Percentiles rank a stretch among this genome's conserved stretches.
Conservation (phyloP, 2,329 filamentous ascomycete genomes). For the Tolypocladium pustulatum region DNA sequence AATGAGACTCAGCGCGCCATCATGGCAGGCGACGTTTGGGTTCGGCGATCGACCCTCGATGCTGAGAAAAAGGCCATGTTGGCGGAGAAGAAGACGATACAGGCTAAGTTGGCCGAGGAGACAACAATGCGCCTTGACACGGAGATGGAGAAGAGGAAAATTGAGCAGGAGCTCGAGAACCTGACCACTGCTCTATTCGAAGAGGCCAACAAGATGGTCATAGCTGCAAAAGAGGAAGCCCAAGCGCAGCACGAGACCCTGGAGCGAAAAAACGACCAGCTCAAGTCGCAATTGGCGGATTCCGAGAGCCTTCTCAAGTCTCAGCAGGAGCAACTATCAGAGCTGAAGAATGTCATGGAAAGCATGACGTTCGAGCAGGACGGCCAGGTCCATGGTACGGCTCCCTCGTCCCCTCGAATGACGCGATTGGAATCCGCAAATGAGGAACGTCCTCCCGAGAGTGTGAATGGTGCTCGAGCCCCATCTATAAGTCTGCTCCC, state of each 20-base stretch:
- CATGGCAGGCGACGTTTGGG: conserved; percentile 62
- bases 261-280: conserved; percentile 77
- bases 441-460: conserved; percentile 25
- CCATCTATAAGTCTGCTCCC: conserved; percentile 36
- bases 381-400: conserved; percentile 59
- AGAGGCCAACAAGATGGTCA: conserved; percentile 97
- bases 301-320: conserved; percentile 77
- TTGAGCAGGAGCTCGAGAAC: conserved; percentile 85
- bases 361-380: conserved; percentile 67
- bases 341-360: conserved; percentile 89
- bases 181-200: conserved; percentile 91
- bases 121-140: conserved; percentile 51
- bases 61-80: conserved; percentile 54
- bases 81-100: conserved; percentile 48
- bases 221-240: conserved; percentile 75
- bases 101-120: conserved; percentile 53
- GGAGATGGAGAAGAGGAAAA: conserved; percentile 74
- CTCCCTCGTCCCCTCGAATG: conserved; percentile 72
- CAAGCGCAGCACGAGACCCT: conserved; percentile 72
- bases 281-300: conserved; percentile 76
- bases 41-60: conserved; percentile 66
- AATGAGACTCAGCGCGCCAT: conserved; percentile 62
- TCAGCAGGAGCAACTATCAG: conserved; percentile 84
- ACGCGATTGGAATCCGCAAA: conserved; percentile 55
- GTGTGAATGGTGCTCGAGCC: conserved; percentile 20